Base-by-base conservation (phyloP, 495 filamentous ascomycete species). In the Penicillium crystallinum region DNA sequence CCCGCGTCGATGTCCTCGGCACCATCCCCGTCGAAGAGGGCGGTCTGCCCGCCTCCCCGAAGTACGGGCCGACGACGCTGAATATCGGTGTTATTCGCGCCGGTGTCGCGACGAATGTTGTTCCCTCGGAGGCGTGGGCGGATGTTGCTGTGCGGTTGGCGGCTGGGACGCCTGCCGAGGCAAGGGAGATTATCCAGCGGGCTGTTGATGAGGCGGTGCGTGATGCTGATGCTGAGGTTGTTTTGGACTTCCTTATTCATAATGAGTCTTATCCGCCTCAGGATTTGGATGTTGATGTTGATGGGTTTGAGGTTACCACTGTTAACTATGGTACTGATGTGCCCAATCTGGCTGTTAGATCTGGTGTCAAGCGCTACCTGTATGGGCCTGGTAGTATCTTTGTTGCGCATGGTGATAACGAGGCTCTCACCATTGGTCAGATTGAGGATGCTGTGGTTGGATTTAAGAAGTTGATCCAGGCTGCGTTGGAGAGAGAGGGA, bases 271-370 rank as follows among this genome's bases (percentile, higher is more conserved):
- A 96, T 61, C 79, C 81, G 1, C 89, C 90, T 0, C 81, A 93
- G 27, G 77, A 90, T 65, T 79, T 90, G 36, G 79, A 92, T 61
- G 80, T 80, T 45, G 90, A 96, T 66, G 82, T 97, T 14, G 78
- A 85, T 8, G 91, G 89, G 0, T 96, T 96, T 52, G 80, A 91
- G 27, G 83, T 81, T 0, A 83, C 82, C 10, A 82, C 87, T 1
- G 89, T 89, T 3, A 95, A 95, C 54, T 97, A 97, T 63, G 92
- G 92, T 4, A 97, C 92, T 9, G 92, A 97, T 68, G 84, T 96
- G 29, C 87, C 89, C 1, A 84, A 89, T 52, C 63, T 97, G 37
- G 76, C 83, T 25, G 48, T 76, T 10, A 53, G 59, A 23, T 41
- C 48, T 10, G 62, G 57, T 1, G 87, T 92, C 42, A 88, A 86